A percentile compares a stretch with the other conserved stretches of the same genome.
Conservation (phyloP, 345 rosid species). For the Erysimum cheiranthoides region DNA sequence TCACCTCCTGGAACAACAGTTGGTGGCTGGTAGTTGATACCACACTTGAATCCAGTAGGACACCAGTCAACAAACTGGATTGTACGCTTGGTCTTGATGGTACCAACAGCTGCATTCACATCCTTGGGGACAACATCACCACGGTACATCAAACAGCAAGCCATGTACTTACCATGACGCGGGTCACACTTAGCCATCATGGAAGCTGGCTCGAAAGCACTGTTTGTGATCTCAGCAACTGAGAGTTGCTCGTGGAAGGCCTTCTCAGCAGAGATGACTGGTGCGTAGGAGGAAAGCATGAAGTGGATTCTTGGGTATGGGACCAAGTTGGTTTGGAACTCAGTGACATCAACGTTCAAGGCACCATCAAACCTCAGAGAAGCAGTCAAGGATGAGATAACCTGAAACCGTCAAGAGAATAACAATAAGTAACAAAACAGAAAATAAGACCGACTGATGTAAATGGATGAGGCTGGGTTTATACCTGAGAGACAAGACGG, state of each 20-base stretch:
- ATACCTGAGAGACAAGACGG: slow-evolving; percentile 78
- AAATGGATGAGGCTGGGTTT: too few relatives aligned
- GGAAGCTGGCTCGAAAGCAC: slow-evolving; percentile 61
- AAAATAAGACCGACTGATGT: not conserved
- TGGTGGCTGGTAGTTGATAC: slow-evolving; percentile 82
- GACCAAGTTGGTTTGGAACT: slow-evolving; percentile 81
- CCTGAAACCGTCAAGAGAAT: slow-evolving; percentile 38
- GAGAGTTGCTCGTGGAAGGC: slow-evolving; percentile 69
- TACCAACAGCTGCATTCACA: slow-evolving; percentile 74
- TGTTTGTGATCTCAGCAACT: slow-evolving; percentile 70
- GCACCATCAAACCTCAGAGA: slow-evolving; percentile 86
- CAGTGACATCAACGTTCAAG: slow-evolving; percentile 75
- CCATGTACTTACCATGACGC: slow-evolving; percentile 91
- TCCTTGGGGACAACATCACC: slow-evolving; percentile 87
- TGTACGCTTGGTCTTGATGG: slow-evolving; percentile 79
- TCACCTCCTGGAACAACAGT: slow-evolving; percentile 87
- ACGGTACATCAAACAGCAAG: slow-evolving; percentile 82
- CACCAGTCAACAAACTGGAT: slow-evolving; percentile 85
- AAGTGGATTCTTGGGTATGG: slow-evolving; percentile 88
- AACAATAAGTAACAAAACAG: not conserved
- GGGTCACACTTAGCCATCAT: slow-evolving; percentile 82
- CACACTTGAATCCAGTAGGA: slow-evolving; percentile 83
- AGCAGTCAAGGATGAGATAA: slow-evolving; percentile 79
- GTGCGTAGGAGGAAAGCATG: slow-evolving; percentile 85
- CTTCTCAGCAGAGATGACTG: slow-evolving; percentile 70